These are phyloP conservation scores for Penicillium herquei DNA, from an alignment of 495 filamentous ascomycete species.

Conservation along the genomic window DNA sequence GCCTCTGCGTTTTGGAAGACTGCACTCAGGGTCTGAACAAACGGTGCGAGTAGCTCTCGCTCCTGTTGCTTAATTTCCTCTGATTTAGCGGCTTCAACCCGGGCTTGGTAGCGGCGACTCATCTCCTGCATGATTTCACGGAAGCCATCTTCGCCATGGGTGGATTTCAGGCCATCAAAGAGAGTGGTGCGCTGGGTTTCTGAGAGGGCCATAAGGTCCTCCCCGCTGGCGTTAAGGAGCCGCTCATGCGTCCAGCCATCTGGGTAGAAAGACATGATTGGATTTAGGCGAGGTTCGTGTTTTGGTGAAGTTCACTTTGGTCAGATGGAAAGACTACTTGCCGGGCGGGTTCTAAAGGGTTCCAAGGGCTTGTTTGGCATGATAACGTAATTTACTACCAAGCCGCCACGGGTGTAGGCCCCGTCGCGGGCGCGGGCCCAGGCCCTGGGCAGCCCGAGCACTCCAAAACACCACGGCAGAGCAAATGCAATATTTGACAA, in stretches of 20 bases:
- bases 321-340: neutral
- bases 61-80: neutral
- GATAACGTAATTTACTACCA: conserved; percentile 5
- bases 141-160: neutral
- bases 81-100: neutral
- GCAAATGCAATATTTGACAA: no score
- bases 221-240: neutral
- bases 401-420: neutral
- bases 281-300: neutral
- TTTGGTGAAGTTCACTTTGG: neutral
- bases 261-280: conserved; percentile 1
- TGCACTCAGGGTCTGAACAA: neutral
- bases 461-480: no score
- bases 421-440: no score
- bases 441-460: no score
- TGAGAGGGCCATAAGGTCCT: neutral
- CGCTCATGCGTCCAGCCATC: neutral
- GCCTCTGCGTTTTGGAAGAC: neutral
- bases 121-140: neutral
- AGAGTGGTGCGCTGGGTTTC: neutral
- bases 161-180: neutral
- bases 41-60: neutral
- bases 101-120: neutral
- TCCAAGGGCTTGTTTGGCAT: neutral
- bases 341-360: no score